Base-by-base conservation (phyloP, 2,329 filamentous ascomycete genomes). In the Escovopsis sp. region DNA sequence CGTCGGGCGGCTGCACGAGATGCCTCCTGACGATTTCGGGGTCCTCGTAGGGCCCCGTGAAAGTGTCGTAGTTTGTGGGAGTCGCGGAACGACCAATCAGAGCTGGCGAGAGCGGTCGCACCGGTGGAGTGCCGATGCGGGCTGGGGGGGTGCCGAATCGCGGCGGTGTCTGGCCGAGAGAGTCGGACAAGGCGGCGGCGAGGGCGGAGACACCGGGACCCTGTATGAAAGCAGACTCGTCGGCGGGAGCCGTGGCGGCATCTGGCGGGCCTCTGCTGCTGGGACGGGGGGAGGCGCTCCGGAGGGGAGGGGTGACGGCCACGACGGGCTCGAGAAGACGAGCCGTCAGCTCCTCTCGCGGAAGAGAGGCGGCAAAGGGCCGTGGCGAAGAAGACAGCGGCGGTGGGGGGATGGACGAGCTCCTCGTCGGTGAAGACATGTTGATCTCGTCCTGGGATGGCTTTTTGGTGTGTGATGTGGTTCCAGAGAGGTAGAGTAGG, bases 1-100 rank as follows among this genome's bases (percentile, higher is more conserved):
- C 57, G 42, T 76, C 73, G 18, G 63, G 65, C 3, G 83, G 79
- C 55, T 82, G 77, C 18, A 95, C 85, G 53, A 94, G 65, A 68
- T 98, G 91, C 51, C 89, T 75, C 59, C 81, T 87, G 50, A 98
- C 75, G 42, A 96, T 85, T 58, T 95, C 88, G 12, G 87, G 82
- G 54, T 96, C 86, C 63, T 96, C 88, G 56, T 81, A 82, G 4
- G 81, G 78, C 19, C 70, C 77, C 35, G 68, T 54, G 53, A 93
- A 87, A 9, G 87, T 94, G 42, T 87, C 89, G 60, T 91, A 93
- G 54, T 82, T 84, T 47, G 80, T 83, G 26, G 77, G 75, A 3
- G 77, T 73, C 62, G 45, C 72, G 65, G 47, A 68, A 39, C 58
- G 51, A 34, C 51, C 61, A 39, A 66, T 61, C 26, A 66, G 62